Evolutionary conservation across 1,139 yeast genomes (phyloP).

Genomic region (Meyerozyma elateridarum): DNA sequence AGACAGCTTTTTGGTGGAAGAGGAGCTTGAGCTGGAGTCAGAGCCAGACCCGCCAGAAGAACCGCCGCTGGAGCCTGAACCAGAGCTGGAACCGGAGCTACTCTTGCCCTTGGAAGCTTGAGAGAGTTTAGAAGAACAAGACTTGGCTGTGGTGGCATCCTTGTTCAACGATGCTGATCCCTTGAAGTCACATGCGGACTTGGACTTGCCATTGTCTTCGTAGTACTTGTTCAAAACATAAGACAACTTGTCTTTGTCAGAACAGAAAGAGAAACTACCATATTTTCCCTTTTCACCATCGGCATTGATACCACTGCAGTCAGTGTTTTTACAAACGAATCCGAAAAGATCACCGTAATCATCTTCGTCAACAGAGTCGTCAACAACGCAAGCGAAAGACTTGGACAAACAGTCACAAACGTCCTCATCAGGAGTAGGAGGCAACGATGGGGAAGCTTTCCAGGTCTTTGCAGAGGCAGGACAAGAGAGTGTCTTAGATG

Average conservation of each 20-base stretch:
- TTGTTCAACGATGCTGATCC: constrained; percentile 37
- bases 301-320: constrained; percentile 34
- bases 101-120: constrained; percentile 17
- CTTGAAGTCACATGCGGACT: constrained; percentile 36
- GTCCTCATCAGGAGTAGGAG: constrained; percentile 41
- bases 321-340: constrained; percentile 29
- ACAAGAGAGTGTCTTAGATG: constrained; percentile 37
- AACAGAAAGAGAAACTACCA: constrained; percentile 44
- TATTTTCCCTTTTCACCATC: constrained; percentile 36
- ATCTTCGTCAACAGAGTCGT: constrained; percentile 33
- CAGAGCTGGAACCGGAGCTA: constrained; percentile 15
- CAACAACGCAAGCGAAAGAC: constrained; percentile 49
- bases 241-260: constrained; percentile 40
- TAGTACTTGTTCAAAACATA: constrained; percentile 40
- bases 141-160: constrained; percentile 23
- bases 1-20: constrained; percentile 20
- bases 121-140: constrained; percentile 28
- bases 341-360: constrained; percentile 35
- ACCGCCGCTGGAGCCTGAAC: constrained; percentile 23
- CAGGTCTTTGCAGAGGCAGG: constrained; percentile 39
- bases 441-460: constrained; percentile 37
- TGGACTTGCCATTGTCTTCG: constrained; percentile 21
- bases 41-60: constrained; percentile 20
- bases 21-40: constrained; percentile 19
- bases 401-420: constrained; percentile 39